Conservation (phyloP, 495 filamentous ascomycete species). For the Cudoniella acicularis region DNA sequence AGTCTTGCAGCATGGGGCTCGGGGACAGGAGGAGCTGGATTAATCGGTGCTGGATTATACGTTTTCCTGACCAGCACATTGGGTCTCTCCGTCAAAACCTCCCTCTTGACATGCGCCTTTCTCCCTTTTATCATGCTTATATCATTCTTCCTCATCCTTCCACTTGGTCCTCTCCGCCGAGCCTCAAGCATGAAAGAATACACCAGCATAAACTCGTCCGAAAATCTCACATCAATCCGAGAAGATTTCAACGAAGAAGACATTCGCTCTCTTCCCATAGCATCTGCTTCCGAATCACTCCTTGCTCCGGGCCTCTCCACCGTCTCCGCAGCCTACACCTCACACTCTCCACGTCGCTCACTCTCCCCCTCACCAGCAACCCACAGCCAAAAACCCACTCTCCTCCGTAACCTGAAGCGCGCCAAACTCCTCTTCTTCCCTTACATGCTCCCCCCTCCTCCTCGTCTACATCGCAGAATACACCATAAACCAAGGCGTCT, state of each 20-base stretch:
- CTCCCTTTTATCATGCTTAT: constrained; percentile 79
- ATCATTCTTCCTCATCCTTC: constrained; percentile 79
- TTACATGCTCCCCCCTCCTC: constrained; percentile 82
- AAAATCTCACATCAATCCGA: constrained; percentile 12
- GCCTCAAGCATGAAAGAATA: constrained; percentile 35
- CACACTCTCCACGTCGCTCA: constrained; percentile 24
- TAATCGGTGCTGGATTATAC: constrained; percentile 85
- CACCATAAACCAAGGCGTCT: constrained; percentile 90
- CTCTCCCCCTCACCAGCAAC: constrained; percentile 3
- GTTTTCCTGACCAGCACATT: constrained; percentile 77
- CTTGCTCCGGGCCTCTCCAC: constrained; percentile 11
- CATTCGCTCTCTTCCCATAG: constrained; percentile 11
- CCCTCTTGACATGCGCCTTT: constrained; percentile 70
- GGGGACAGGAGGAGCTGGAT: constrained; percentile 85
- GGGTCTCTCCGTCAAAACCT: constrained; percentile 63
- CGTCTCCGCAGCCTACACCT: constrained; percentile 17
- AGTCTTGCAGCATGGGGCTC: constrained; percentile 90
- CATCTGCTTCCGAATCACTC: constrained; percentile 10
- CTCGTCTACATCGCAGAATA: constrained; percentile 95
- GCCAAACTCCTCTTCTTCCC: constrained; percentile 44
- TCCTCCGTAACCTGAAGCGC: constrained; percentile 42
- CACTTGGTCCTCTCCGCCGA: constrained; percentile 51
- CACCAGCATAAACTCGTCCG: constrained; percentile 25
- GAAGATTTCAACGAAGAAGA: constrained; percentile 15
- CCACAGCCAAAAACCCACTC: constrained; percentile 23